Conservation (phyloP, 768 basidiomycete species). For the Serendipita sp. region DNA sequence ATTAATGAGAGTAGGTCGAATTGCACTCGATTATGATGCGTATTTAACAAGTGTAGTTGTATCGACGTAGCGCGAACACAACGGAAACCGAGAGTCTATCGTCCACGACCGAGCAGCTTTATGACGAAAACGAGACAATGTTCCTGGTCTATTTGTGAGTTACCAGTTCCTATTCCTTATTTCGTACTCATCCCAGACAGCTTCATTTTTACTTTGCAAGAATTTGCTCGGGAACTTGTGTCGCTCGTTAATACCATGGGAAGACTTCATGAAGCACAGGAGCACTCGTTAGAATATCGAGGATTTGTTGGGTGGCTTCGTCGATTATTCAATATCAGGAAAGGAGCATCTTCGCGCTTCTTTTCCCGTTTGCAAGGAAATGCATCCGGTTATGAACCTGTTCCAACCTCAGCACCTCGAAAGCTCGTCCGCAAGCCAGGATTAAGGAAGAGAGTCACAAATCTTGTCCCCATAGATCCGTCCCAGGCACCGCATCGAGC, state of each 20-base stretch:
- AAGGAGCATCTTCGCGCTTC: constrained; percentile 12
- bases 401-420: not conserved
- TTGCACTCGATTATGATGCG: not conserved
- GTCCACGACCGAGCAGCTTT: constrained; percentile 14
- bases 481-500: constrained; percentile 27
- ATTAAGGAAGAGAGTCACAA: constrained; percentile 10
- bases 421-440: not conserved
- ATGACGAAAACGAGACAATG: constrained; percentile 60
- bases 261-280: constrained; percentile 48
- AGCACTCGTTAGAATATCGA: constrained; percentile 30
- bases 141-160: constrained; percentile 87
- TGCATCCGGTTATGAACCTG: not conserved
- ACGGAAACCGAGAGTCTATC: not conserved
- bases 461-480: constrained; percentile 28
- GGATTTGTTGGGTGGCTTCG: not conserved
- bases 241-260: constrained; percentile 74
- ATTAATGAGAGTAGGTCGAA: constrained; percentile 33
- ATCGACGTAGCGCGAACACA: constrained; percentile 31
- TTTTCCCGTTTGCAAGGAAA: not conserved
- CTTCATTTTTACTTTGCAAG: constrained; percentile 93
- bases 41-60: constrained; percentile 25
- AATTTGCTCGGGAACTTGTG: constrained; percentile 73
- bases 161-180: not conserved
- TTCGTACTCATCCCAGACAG: constrained; percentile 25
- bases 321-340: not conserved